Percentiles rank a stretch among this genome's conserved stretches.
These are phyloP conservation scores for Pseudopithomyces chartarum DNA, from an alignment of 2,329 filamentous ascomycete genomes.

Conservation along the genomic window DNA sequence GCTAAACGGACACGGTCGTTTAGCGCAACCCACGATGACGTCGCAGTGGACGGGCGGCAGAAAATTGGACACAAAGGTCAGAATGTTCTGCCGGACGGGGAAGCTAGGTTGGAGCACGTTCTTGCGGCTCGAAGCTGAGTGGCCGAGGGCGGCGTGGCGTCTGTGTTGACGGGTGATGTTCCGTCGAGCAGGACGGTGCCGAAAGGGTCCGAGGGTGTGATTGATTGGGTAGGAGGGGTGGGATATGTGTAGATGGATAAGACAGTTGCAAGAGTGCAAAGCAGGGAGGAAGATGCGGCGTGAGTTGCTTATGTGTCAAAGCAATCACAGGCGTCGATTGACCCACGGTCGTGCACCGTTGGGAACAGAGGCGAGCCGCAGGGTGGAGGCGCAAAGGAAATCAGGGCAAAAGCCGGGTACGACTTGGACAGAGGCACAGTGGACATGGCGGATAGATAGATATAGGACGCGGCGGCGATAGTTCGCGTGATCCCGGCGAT, in stretches of 20 bases:
- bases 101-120: neutral
- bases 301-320: neutral
- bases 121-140: neutral
- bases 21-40: neutral
- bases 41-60: neutral
- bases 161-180: neutral
- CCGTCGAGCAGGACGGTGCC: neutral
- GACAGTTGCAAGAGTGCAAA: neutral
- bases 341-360: neutral
- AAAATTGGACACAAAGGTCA: neutral
- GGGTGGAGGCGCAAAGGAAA: constrained; percentile 2
- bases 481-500: neutral
- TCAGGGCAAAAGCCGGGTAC: neutral
- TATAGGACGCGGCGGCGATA: neutral
- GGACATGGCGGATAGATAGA: neutral
- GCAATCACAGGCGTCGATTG: neutral
- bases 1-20: neutral
- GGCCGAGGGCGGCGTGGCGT: neutral
- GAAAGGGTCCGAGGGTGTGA: neutral
- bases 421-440: neutral
- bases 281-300: neutral
- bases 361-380: neutral
- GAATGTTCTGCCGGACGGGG: neutral
- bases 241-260: neutral
- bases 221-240: constrained; percentile 1